phyloP scores from a whole-genome alignment of 2,329 filamentous ascomycete genomes.

The Hymenoscyphus albidus region DNA sequence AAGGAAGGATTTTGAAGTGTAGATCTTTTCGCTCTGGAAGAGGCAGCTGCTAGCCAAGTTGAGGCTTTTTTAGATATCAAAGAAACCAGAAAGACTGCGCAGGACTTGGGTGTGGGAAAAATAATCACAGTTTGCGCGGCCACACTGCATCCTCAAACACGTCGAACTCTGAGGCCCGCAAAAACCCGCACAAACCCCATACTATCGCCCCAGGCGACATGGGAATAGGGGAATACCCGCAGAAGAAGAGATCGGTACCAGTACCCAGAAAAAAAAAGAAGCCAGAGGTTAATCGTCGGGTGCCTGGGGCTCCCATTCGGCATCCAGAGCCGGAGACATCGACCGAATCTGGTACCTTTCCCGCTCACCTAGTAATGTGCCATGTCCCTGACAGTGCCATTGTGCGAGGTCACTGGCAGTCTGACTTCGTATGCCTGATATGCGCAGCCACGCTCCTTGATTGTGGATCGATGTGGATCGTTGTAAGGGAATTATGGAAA shows the following conservation, averaged over 20 bases:
- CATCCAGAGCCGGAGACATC: neutral
- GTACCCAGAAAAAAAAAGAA: neutral
- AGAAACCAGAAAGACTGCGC: neutral
- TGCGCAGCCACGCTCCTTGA: neutral
- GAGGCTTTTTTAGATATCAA: neutral
- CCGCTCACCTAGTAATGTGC: neutral
- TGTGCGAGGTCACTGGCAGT: neutral
- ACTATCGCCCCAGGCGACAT: neutral
- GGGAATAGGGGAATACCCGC: neutral
- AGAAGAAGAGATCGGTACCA: neutral
- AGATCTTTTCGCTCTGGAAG: neutral
- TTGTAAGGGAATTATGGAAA: neutral
- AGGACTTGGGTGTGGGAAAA: neutral
- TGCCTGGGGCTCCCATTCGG: neutral
- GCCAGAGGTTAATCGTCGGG: neutral
- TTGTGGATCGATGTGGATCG: neutral
- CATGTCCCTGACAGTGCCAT: neutral
- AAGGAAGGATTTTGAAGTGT: neutral
- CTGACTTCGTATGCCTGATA: neutral
- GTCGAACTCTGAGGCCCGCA: neutral
- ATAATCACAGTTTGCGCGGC: neutral
- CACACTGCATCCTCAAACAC: neutral
- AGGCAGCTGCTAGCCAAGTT: neutral
- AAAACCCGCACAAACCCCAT: neutral
- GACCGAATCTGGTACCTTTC: constrained; percentile 2